Evolutionary conservation across 257 asterid species (phyloP), one percentile per base, ranked within the genome.

Genomic region (Sherardia arvensis): DNA sequence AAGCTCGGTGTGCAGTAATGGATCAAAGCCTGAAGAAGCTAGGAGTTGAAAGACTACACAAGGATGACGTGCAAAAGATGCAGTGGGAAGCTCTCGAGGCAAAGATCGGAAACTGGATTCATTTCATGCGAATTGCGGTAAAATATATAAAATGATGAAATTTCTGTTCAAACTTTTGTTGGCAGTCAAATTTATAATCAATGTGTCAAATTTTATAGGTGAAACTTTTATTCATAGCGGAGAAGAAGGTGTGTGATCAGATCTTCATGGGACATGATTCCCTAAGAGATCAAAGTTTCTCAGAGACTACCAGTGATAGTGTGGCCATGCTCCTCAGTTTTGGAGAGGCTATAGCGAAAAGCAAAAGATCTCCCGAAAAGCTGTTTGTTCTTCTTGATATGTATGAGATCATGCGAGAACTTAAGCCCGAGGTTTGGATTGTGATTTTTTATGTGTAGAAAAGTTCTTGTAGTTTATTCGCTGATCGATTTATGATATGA

Each of bases 1-100:
- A 89, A 76, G 76, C 81, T 58, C 89, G 99, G 32, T 66, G 88
- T 64, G 25, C 81, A 59, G 93, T 85, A 32, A 71, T 87, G 69
- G 99, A 92, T 53, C 97, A 84, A 69, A 92, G 95, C 74, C 82
- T 92, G 21, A 84, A 75, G 76, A 92, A 89, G 74, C 83, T 92
- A 59, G 99, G 99, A 34, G 96, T 89, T 20, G 95, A 89, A 77
- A 85, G 86, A 77, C 84, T 92, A 60, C 78, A 86, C 65, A 92
- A 92, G 84, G 99, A 92, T 56, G 99, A 92, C 72, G 97, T 92
- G 40, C 97, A 89, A 67, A 89, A 79, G 86, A 92, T 92, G 99
- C 97, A 82, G 45, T 92, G 97, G 99, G 99, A 92, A 81, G 88
- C 79, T 68, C 77, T 87, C 48, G 99, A 92, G 74, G 90, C 97